Evolutionary conservation across 2,329 filamentous ascomycete genomes (phyloP).

Genomic region (Lecanoromycetidae sp.): DNA sequence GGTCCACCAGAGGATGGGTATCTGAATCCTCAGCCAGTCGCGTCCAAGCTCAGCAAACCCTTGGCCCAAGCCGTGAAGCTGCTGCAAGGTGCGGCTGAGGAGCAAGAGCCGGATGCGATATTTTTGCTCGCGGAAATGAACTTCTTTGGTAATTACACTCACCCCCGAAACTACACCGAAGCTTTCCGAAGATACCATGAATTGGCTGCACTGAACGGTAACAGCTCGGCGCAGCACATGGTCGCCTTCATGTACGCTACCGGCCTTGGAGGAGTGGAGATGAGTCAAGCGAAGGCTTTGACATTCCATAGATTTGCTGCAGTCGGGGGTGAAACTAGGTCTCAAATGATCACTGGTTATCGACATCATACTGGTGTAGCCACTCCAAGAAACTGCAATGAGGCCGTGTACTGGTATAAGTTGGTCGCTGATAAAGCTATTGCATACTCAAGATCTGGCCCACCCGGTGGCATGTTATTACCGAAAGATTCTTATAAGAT

Average conservation of each 20-base stretch:
- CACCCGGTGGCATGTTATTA: constrained; percentile 73
- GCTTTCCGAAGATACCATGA: constrained; percentile 73
- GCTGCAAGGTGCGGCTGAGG: constrained; percentile 45
- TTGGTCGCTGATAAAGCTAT: constrained; percentile 88
- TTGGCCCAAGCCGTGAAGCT: constrained; percentile 47
- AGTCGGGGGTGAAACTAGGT: constrained; percentile 64
- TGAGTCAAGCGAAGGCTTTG: constrained; percentile 81
- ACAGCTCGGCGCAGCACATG: constrained; percentile 92
- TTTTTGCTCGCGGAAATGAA: constrained; percentile 88
- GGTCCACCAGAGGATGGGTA: constrained; percentile 38
- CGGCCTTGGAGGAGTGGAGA: constrained; percentile 68
- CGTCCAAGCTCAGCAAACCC: constrained; percentile 36
- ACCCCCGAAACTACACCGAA: constrained; percentile 66
- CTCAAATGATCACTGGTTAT: constrained; percentile 88
- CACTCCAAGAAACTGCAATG: constrained; percentile 72
- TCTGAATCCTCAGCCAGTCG: constrained; percentile 28
- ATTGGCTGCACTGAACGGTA: constrained; percentile 65
- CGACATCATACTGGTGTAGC: constrained; percentile 77
- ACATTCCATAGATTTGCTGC: constrained; percentile 93
- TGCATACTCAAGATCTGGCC: constrained; percentile 73
- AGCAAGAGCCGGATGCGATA: constrained; percentile 61
- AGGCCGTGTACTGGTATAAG: constrained; percentile 80
- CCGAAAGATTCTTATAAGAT: constrained; percentile 69
- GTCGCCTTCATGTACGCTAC: constrained; percentile 91
- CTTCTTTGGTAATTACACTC: constrained; percentile 87